phyloP scores from a whole-genome alignment of 1,139 yeast genomes.

The Chernovozyma aurita region DNA sequence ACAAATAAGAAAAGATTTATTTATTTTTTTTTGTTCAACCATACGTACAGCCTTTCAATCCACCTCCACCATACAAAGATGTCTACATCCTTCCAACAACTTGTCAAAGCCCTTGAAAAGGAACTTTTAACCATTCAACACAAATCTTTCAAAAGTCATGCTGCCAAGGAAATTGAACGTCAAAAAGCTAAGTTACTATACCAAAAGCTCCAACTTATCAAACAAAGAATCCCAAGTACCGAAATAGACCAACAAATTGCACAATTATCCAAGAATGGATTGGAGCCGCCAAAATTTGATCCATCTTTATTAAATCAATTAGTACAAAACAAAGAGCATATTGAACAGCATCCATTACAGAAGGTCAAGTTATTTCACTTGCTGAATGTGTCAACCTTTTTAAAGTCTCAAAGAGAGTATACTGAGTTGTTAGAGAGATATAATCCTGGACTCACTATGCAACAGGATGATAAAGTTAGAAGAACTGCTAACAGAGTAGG shows the following conservation, averaged over 20 bases:
- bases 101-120: conserved; percentile 25
- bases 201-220: conserved; percentile 46
- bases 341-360: conserved; percentile 7
- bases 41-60: too few species aligned
- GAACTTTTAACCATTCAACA: conserved; percentile 46
- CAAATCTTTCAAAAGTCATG: conserved; percentile 39
- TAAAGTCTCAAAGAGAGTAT: conserved; percentile 72
- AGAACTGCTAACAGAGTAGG: conserved; percentile 87
- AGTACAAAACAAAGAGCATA: conserved; percentile 16
- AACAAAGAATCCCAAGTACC: conserved; percentile 32
- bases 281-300: conserved; percentile 18
- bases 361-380: conserved; percentile 30
- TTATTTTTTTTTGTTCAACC: too few species aligned
- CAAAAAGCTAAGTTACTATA: conserved; percentile 51
- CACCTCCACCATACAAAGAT: too few species aligned
- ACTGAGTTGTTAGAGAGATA: conserved; percentile 78
- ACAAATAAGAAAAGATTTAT: too few species aligned
- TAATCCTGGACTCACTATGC: conserved; percentile 77
- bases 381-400: conserved; percentile 48
- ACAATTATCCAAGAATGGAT: conserved; percentile 19
- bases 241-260: conserved; percentile 30
- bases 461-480: conserved; percentile 71
- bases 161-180: conserved; percentile 43
- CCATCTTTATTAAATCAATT: conserved; percentile 21
- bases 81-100: conserved; percentile 3